A percentile compares a stretch with the other conserved stretches of the same genome.
Evolutionary conservation across 176 grass and related monocot species (phyloP).

Genomic region (Guadua angustifolia): DNA sequence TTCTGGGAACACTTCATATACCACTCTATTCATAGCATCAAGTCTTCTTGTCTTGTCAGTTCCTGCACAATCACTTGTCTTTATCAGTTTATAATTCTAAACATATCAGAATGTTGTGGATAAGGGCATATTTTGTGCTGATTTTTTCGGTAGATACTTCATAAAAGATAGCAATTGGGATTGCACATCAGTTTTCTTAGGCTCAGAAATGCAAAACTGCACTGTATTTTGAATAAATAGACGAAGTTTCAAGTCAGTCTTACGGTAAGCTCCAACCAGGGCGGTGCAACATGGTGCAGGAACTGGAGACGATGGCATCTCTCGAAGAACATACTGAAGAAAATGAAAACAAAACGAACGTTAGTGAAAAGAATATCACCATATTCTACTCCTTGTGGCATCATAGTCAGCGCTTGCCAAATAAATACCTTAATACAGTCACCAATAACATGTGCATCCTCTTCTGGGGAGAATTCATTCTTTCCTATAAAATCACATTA

Average conservation of each 20-base stretch:
- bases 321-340: slow-evolving; percentile 83
- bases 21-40: slow-evolving; percentile 69
- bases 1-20: slow-evolving; percentile 96
- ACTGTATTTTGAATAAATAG: slow-evolving; percentile 27
- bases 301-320: slow-evolving; percentile 85
- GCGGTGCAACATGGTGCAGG: slow-evolving; percentile 88
- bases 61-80: slow-evolving; percentile 62
- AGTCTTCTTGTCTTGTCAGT: slow-evolving; percentile 66
- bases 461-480: slow-evolving; percentile 85
- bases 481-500: slow-evolving; percentile 73
- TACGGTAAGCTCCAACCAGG: slow-evolving; percentile 87
- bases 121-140: slow-evolving; percentile 30
- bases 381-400: slow-evolving; percentile 6
- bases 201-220: slow-evolving; percentile 37
- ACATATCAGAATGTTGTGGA: slow-evolving; percentile 19
- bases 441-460: slow-evolving; percentile 97
- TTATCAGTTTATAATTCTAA: slow-evolving; percentile 45
- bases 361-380: slow-evolving; percentile 24
- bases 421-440: slow-evolving; percentile 96
- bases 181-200: slow-evolving; percentile 4
- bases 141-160: slow-evolving; percentile 32
- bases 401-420: slow-evolving; percentile 27
- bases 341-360: slow-evolving; percentile 49
- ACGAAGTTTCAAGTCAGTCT: slow-evolving; percentile 45
- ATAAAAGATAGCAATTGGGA: slow-evolving; percentile 28